Conservation (phyloP, 345 rosid genomes). For the Aquilaria sinensis region DNA sequence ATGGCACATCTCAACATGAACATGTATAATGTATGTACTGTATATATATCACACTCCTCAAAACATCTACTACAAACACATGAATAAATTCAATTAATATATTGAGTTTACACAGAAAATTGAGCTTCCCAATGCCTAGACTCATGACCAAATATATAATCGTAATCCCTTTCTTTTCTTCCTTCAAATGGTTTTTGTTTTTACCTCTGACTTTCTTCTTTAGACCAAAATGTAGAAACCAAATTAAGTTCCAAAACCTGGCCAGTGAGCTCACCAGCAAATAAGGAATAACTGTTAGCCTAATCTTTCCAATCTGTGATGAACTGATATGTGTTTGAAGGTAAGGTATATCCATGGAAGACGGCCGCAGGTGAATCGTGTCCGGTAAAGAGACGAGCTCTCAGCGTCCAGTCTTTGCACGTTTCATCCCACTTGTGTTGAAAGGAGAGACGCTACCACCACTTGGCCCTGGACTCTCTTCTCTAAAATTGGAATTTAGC, state of each 20-base stretch:
- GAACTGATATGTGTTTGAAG: slow-evolving; percentile 26
- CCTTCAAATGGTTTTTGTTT: slow-evolving; percentile 14
- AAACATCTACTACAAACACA: slow-evolving; percentile 33
- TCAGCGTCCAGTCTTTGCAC: slow-evolving; percentile 87
- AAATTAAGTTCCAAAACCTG: slow-evolving; percentile 19
- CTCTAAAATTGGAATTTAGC: slow-evolving; percentile 87
- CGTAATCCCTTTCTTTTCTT: slow-evolving; percentile 9
- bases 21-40: background rate
- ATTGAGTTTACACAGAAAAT: slow-evolving; percentile 31
- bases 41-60: slow-evolving; percentile 28
- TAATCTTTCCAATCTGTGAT: slow-evolving; percentile 29
- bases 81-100: slow-evolving; percentile 62
- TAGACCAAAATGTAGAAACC: slow-evolving; percentile 13
- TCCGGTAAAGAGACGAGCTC: slow-evolving; percentile 8
- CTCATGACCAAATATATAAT: slow-evolving; percentile 29
- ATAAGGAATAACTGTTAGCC: slow-evolving; percentile 49
- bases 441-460: slow-evolving; percentile 84
- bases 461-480: slow-evolving; percentile 95
- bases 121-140: slow-evolving; percentile 37
- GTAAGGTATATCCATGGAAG: slow-evolving; percentile 24
- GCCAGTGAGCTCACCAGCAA: slow-evolving; percentile 40
- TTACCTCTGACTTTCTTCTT: slow-evolving; percentile 13
- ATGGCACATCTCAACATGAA: slow-evolving; percentile 17
- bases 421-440: slow-evolving; percentile 94
- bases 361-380: slow-evolving; percentile 21